Percentiles rank a stretch among this genome's conserved stretches.
Evolutionary conservation across 495 filamentous ascomycete genomes (phyloP).

Genomic region (Paragyromitra xinjiangensis): DNA sequence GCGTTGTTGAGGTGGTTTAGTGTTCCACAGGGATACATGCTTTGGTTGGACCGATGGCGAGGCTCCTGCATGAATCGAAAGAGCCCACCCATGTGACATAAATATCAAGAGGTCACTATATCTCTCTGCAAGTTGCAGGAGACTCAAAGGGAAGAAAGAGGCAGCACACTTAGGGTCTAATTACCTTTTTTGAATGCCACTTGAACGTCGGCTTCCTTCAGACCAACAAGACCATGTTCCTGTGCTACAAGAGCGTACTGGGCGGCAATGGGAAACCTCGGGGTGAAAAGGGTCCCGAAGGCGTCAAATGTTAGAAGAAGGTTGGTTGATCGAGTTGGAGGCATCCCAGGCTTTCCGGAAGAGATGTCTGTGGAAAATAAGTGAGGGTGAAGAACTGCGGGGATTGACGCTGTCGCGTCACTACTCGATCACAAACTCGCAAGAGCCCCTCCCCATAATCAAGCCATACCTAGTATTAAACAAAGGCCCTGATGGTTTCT

Average conservation of each 20-base stretch:
- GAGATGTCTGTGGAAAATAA: neutral
- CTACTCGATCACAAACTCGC: neutral
- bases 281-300: slow-evolving; percentile 78
- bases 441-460: neutral
- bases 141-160: neutral
- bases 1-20: neutral
- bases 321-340: slow-evolving; percentile 26
- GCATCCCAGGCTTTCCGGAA: slow-evolving; percentile 25
- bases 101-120: neutral
- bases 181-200: slow-evolving; percentile 58
- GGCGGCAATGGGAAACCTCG: slow-evolving; percentile 66
- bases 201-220: slow-evolving; percentile 58
- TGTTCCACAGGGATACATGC: neutral
- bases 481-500: neutral
- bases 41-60: neutral
- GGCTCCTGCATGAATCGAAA: neutral
- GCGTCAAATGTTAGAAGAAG: slow-evolving; percentile 68
- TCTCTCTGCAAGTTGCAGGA: neutral
- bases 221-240: slow-evolving; percentile 64
- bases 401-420: slow-evolving; percentile 22
- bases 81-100: neutral
- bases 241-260: slow-evolving; percentile 72
- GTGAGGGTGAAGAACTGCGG: slow-evolving; percentile 7
- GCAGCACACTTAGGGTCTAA: neutral
- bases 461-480: neutral